A percentile compares a stretch with the other conserved stretches of the same genome.
These are phyloP conservation scores for Russula compacta DNA, from an alignment of 768 basidiomycete species.

Conservation along the genomic window DNA sequence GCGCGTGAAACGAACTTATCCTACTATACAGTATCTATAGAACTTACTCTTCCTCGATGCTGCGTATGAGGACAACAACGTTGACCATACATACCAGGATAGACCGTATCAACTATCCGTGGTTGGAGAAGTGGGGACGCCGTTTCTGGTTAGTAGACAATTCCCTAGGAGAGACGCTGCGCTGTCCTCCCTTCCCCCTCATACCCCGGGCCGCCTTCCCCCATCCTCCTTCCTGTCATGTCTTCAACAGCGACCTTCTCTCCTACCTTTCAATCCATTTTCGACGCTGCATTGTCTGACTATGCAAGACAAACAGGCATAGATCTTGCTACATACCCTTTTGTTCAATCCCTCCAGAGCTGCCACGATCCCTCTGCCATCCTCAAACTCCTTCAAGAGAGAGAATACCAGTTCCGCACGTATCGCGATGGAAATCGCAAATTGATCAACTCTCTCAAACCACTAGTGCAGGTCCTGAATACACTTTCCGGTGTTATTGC, in stretches of 20 bases:
- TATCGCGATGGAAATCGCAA: neutral
- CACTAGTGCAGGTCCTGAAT: neutral
- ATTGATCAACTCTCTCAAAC: neutral
- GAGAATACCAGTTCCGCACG: neutral
- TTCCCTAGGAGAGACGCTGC: too few relatives aligned
- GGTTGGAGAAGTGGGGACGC: too few relatives aligned
- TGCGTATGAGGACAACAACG: too few relatives aligned
- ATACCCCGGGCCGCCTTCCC: too few relatives aligned
- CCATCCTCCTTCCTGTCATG: neutral
- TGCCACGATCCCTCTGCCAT: neutral
- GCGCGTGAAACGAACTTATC: too few relatives aligned
- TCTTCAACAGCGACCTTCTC: neutral
- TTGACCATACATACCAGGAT: too few relatives aligned
- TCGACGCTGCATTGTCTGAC: neutral
- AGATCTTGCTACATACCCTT: neutral
- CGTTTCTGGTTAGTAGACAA: too few relatives aligned
- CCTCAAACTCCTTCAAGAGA: neutral
- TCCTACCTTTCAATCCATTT: neutral
- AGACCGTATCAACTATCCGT: too few relatives aligned
- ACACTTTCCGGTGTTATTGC: neutral
- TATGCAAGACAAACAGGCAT: neutral
- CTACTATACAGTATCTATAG: too few relatives aligned
- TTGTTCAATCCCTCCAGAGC: neutral
- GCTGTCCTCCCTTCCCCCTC: too few relatives aligned
- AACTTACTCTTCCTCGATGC: too few relatives aligned